Evolutionary conservation across 768 basidiomycete genomes (phyloP), one percentile per base, ranked within the genome.

Genomic region (Phanerochaete sordida): DNA sequence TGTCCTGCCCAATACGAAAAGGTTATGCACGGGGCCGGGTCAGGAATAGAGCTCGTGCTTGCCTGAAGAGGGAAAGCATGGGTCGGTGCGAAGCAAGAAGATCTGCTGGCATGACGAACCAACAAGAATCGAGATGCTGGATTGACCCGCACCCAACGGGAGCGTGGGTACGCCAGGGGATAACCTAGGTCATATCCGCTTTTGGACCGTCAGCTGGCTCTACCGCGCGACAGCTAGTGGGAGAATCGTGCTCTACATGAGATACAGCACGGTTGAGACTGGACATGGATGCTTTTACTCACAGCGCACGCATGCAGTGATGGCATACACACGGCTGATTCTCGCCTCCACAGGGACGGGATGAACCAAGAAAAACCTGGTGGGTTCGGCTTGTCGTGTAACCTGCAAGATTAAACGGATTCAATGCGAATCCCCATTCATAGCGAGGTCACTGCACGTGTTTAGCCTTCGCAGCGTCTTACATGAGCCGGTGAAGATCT

Each of bases 21-120:
- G 16, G 51, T 52, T 23, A 6, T 23, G 33, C 28, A 21, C 51
- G 51, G 31, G 13, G 23, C 51, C 51, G 54, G 59, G 49, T 59
- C 58, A 59, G 43, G 33, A 26, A 44, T 62, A 62, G 19, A 53
- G 48, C 28, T 45, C 52, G 61, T 51, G 21, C 26, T 46, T 62
- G 11, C 61, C 61, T n/a, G 46, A 58, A 57, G 19, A 13, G 44
- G 60, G 23, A 47, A 56, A 35, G 43, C 23, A 24, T 27, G 53
- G n/a, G 53, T n/a, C 53, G 35, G 37, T 39, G 53, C 53, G 37
- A 26, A 27, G 21, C 33, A 43, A 24, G 35, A 24, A 39, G 53
- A 54, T 54, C 53, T n/a, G 31, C 23, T 33, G 24, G 35, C 11
- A 52, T 35, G 51, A 52, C 30, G 33, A 26, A 26, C 28, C 50